phyloP scores from a whole-genome alignment of 2,329 filamentous ascomycete genomes.

The Alternaria sp. region DNA sequence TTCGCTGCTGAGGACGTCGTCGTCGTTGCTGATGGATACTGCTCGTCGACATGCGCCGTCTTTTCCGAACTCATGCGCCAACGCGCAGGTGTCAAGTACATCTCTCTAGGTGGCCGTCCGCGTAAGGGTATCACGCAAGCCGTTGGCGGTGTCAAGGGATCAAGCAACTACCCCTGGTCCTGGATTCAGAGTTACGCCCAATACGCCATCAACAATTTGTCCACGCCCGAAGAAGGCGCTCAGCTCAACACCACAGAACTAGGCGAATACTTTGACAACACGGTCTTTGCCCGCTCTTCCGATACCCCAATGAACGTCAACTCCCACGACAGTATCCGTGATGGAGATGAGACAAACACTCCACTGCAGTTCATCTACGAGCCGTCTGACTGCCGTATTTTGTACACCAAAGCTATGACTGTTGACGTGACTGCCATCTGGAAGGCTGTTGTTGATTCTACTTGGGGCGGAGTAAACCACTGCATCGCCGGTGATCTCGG shows the following conservation, averaged over 20 bases:
- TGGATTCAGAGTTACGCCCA: conserved; percentile 44
- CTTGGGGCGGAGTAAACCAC: conserved; percentile 44
- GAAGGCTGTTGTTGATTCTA: conserved; percentile 55
- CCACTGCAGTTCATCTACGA: conserved; percentile 70
- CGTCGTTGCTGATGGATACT: conserved; percentile 62
- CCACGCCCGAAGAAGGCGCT: conserved; percentile 36
- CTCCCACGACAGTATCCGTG: conserved; percentile 55
- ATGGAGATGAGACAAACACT: conserved; percentile 52
- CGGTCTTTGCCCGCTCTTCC: conserved; percentile 44
- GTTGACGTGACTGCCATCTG: conserved; percentile 63
- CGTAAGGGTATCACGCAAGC: conserved; percentile 60
- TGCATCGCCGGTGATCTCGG: conserved; percentile 47
- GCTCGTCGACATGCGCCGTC: conserved; percentile 67
- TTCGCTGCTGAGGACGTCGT: conserved; percentile 56
- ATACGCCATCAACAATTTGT: conserved; percentile 31
- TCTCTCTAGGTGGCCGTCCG: conserved; percentile 68
- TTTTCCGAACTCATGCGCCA: conserved; percentile 65
- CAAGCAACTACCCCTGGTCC: conserved; percentile 48
- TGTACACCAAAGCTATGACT: conserved; percentile 66
- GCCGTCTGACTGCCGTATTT: conserved; percentile 68
- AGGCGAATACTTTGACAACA: conserved; percentile 43
- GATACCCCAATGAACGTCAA: conserved; percentile 46
- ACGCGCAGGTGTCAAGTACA: conserved; percentile 63
- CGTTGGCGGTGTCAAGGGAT: conserved; percentile 71
- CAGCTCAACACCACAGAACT: conserved; percentile 45